phyloP scores from a whole-genome alignment of 257 asterid species.

The Salvia miltiorrhiza region DNA sequence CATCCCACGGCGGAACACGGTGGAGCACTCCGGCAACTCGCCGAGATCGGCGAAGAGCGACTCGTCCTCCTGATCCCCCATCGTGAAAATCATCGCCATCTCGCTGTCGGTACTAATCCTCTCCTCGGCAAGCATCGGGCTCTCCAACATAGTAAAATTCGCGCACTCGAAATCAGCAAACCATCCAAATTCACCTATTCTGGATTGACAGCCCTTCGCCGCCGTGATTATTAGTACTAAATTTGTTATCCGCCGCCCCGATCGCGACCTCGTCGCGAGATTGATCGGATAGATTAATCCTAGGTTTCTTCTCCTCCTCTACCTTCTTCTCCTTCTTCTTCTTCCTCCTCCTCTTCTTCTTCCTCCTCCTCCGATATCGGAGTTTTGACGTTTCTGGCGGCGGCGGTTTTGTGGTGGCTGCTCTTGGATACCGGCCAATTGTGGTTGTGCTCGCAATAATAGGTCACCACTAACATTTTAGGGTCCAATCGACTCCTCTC shows the following conservation, averaged over 20 bases:
- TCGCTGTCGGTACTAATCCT: conserved; percentile 38
- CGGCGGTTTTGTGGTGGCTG: conserved; percentile 20
- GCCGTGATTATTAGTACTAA: conserved; percentile 5
- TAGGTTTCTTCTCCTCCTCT: conserved; percentile 31
- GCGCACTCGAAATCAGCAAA: conserved; percentile 60
- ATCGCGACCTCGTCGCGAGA: conserved; percentile 13
- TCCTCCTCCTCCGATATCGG: conserved; percentile 30
- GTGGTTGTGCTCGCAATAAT: conserved; percentile 89
- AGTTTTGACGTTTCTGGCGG: conserved; percentile 11
- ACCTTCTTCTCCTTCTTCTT: conserved; percentile 22
- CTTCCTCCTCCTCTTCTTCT: conserved; percentile 28
- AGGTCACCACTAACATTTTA: conserved; percentile 64
- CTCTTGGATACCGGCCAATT: conserved; percentile 56
- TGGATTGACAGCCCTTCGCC: conserved; percentile 25
- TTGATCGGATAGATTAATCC: conserved; percentile 6
- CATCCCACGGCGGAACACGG: conserved; percentile 70
- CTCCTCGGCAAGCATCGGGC: conserved; percentile 46
- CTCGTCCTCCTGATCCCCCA: conserved; percentile 84
- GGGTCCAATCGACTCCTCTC: conserved; percentile 81
- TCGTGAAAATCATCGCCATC: conserved; percentile 52
- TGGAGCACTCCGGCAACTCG: conserved; percentile 86
- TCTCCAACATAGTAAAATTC: conserved; percentile 47
- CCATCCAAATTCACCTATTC: conserved; percentile 56
- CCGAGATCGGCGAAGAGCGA: conserved; percentile 83
- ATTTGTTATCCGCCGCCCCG: conserved; percentile 27